phyloP scores from a whole-genome alignment of 805 yeast species.

The Candida multigemmis region DNA sequence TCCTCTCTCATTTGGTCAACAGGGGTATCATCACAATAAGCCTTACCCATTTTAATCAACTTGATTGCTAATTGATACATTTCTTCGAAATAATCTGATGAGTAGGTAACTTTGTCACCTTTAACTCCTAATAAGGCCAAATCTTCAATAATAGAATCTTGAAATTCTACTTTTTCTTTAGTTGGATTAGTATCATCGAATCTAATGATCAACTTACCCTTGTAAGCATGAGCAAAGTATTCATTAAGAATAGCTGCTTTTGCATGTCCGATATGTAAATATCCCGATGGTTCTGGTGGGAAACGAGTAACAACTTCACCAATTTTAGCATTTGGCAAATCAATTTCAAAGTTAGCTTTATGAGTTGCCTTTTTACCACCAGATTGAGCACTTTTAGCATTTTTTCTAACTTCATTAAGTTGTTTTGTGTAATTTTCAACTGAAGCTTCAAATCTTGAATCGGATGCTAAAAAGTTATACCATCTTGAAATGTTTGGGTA shows the following conservation, averaged over 20 bases:
- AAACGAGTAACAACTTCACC: slow-evolving; percentile 98
- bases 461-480: slow-evolving; percentile 71
- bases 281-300: slow-evolving; percentile 99
- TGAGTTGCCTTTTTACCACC: slow-evolving; percentile 77
- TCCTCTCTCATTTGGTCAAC: slow-evolving; percentile 95
- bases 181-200: slow-evolving; percentile 98
- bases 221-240: slow-evolving; percentile 90
- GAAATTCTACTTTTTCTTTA: slow-evolving; percentile 91
- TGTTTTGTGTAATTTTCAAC: slow-evolving; percentile 62
- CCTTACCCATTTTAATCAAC: slow-evolving; percentile 91
- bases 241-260: slow-evolving; percentile 96
- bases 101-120: slow-evolving; percentile 81
- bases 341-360: slow-evolving; percentile 93
- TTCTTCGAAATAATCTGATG: slow-evolving; percentile 86
- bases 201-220: slow-evolving; percentile 93
- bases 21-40: slow-evolving; percentile 96
- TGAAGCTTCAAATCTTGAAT: slow-evolving; percentile 58
- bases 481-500: slow-evolving; percentile 88
- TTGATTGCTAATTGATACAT: slow-evolving; percentile 84
- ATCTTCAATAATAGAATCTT: slow-evolving; percentile 91
- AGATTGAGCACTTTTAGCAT: slow-evolving; percentile 34
- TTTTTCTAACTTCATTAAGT: slow-evolving; percentile 63
- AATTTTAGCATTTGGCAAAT: slow-evolving; percentile 79
- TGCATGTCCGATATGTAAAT: slow-evolving; percentile 97
- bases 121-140: slow-evolving; percentile 82